Percentiles rank a stretch among this genome's conserved stretches.
These are phyloP conservation scores for Ustilago shanxiensis DNA, from an alignment of 1,284 basidiomycete genomes.

Conservation along the genomic window DNA sequence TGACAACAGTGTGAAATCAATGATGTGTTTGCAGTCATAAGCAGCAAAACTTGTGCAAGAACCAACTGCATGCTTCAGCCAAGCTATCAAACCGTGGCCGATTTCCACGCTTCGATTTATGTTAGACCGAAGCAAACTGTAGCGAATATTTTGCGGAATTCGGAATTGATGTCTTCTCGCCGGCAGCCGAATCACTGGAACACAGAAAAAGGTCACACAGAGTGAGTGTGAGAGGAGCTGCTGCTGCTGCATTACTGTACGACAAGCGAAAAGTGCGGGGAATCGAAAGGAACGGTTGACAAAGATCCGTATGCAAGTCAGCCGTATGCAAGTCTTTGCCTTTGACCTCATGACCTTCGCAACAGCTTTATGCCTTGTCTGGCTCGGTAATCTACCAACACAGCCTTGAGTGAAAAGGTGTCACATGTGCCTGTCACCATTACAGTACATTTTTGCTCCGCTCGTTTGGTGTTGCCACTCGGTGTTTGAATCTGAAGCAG, in stretches of 20 bases:
- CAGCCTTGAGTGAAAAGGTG: neutral
- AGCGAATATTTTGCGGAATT: slow-evolving; percentile 8
- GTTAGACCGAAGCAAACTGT: neutral
- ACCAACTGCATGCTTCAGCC: neutral
- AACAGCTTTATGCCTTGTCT: neutral
- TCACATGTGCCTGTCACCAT: slow-evolving; percentile 13
- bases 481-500: neutral
- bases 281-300: slow-evolving; percentile 11
- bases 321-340: too few relatives aligned
- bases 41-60: too few relatives aligned
- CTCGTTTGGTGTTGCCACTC: neutral
- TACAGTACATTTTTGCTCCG: too few relatives aligned
- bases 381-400: neutral
- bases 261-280: slow-evolving; percentile 13
- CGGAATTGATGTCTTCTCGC: slow-evolving; percentile 6
- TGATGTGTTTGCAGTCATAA: too few relatives aligned
- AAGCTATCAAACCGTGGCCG: neutral
- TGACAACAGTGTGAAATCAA: neutral
- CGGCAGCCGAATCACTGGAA: neutral
- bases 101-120: neutral
- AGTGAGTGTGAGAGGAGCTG: too few relatives aligned
- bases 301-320: slow-evolving; percentile 11
- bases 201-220: neutral
- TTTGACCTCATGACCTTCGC: slow-evolving; percentile 9
- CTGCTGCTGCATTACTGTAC: too few relatives aligned